A percentile compares a stretch with the other conserved stretches of the same genome.
These are phyloP conservation scores for Saksenaea vasiformis DNA, from an alignment of 371 early-diverging fungal species.

Conservation along the genomic window DNA sequence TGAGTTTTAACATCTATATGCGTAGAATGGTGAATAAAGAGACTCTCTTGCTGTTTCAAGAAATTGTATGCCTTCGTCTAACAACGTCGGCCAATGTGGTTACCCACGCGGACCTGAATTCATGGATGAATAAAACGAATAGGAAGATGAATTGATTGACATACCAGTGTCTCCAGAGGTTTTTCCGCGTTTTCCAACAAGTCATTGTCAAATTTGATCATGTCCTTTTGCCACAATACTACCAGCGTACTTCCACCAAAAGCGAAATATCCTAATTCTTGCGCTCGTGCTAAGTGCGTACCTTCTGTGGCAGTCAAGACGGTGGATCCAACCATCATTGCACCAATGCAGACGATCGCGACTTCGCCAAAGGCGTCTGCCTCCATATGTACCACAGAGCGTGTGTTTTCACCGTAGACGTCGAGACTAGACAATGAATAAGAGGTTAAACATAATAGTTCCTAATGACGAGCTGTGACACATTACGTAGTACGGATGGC, in stretches of 20 bases:
- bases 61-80: neutral
- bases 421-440: conserved; percentile 45
- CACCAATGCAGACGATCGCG: conserved; percentile 77
- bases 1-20: too few species aligned
- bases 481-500: conserved; percentile 69
- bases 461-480: neutral
- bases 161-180: conserved; percentile 31
- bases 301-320: conserved; percentile 63
- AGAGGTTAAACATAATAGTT: neutral
- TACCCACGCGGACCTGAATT: conserved; percentile 16
- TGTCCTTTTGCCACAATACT: conserved; percentile 63
- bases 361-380: conserved; percentile 74
- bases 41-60: too few species aligned
- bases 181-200: conserved; percentile 32
- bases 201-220: conserved; percentile 27
- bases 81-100: conserved; percentile 19
- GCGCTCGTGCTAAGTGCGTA: conserved; percentile 60
- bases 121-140: neutral
- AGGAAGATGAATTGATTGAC: neutral
- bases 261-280: conserved; percentile 84
- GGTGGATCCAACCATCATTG: conserved; percentile 92
- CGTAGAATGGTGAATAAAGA: too few species aligned
- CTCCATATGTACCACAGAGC: conserved; percentile 70
- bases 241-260: conserved; percentile 84
- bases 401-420: conserved; percentile 85